phyloP scores from a whole-genome alignment of 2,329 filamentous ascomycete species.

The Pseudogymnoascus pannorum region DNA sequence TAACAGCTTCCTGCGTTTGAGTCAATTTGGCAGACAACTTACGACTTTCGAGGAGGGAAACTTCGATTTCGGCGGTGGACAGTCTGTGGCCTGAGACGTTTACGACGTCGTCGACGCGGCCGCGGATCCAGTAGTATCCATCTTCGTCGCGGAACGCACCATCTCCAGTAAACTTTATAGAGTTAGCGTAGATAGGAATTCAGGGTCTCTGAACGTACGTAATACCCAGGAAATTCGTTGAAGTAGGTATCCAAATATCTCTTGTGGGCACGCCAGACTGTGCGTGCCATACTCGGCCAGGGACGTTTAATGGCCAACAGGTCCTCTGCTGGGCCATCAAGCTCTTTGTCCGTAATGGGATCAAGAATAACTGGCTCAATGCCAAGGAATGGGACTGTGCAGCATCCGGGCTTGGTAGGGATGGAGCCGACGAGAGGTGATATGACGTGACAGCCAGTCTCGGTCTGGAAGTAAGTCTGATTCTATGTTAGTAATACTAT shows the following conservation, averaged over 20 bases:
- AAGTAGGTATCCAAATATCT: conserved; percentile 98
- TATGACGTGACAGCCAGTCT: conserved; percentile 95
- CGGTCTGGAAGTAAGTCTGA: conserved; percentile 99
- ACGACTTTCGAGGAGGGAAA: conserved; percentile 70
- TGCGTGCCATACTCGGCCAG: conserved; percentile 98
- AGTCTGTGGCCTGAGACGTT: conserved; percentile 95
- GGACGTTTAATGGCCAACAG: conserved; percentile 95
- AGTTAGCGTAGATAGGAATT: conserved; percentile 11
- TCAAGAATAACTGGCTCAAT: conserved; percentile 97
- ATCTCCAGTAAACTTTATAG: conserved; percentile 71
- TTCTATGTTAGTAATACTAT: conserved; percentile 16
- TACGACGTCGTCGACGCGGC: conserved; percentile 95
- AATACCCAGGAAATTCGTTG: conserved; percentile 96
- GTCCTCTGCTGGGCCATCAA: conserved; percentile 91
- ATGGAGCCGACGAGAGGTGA: conserved; percentile 88
- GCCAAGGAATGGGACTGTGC: conserved; percentile 95
- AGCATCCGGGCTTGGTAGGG: conserved; percentile 92
- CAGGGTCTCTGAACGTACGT: conserved; percentile 33
- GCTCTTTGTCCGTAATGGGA: conserved; percentile 87
- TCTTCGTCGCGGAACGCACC: conserved; percentile 94
- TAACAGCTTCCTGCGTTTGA: too few relatives aligned
- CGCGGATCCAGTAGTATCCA: conserved; percentile 99
- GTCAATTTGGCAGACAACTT: too few relatives aligned
- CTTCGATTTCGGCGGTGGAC: conserved; percentile 96
- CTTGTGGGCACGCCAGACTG: conserved; percentile 96